Evolutionary conservation across 306 rosid genomes (phyloP).

Genomic region (Myrica gale): DNA sequence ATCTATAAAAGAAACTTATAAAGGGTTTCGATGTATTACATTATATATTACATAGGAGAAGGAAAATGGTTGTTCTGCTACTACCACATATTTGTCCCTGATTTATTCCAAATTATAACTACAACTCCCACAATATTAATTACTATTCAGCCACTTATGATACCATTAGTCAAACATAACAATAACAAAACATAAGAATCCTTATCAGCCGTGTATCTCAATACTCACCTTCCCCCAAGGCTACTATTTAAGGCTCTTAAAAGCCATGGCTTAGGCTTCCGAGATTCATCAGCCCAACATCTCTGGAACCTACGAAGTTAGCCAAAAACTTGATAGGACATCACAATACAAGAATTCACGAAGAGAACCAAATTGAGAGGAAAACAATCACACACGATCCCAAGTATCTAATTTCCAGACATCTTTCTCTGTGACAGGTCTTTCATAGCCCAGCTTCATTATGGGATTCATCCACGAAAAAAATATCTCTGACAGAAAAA

Average conservation of each 20-base stretch:
- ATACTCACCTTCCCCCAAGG: slow-evolving; percentile 77
- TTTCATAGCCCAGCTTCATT: slow-evolving; percentile 72
- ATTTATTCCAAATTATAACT: neutral
- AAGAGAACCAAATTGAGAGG: slow-evolving; percentile 10
- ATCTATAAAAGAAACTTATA: neutral
- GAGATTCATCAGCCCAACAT: slow-evolving; percentile 76
- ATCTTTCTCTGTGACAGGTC: slow-evolving; percentile 87
- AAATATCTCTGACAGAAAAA: slow-evolving; percentile 42
- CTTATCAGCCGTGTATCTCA: slow-evolving; percentile 24
- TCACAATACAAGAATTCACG: slow-evolving; percentile 5
- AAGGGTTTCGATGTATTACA: neutral
- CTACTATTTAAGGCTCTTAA: slow-evolving; percentile 79
- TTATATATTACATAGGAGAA: neutral
- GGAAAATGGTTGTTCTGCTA: neutral
- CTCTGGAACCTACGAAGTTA: slow-evolving; percentile 65
- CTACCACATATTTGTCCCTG: too few species aligned
- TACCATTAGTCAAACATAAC: neutral
- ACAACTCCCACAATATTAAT: neutral
- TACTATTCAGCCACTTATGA: neutral
- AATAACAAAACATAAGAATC: neutral
- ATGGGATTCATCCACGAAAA: slow-evolving; percentile 87
- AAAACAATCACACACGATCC: slow-evolving; percentile 56
- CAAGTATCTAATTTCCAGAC: slow-evolving; percentile 88
- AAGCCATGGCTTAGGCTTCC: slow-evolving; percentile 86
- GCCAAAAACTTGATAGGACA: slow-evolving; percentile 23